A percentile compares a stretch with the other conserved stretches of the same genome.
These are phyloP conservation scores for Phaseolus lunatus DNA, from an alignment of 306 rosid genomes.

Conservation along the genomic window DNA sequence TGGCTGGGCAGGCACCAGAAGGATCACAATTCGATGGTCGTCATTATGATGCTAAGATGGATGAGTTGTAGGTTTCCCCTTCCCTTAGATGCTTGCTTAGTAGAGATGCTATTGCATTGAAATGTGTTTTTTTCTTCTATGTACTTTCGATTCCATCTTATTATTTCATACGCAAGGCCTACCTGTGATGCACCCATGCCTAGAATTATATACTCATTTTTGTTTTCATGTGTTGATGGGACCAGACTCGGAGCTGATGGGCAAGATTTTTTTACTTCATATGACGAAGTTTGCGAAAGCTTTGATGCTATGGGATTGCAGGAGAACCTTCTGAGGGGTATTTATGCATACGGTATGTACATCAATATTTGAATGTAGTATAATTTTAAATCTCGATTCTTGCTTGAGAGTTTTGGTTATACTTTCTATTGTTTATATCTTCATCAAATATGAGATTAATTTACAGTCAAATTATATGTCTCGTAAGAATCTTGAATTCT, in stretches of 20 bases:
- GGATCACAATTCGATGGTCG: constrained; percentile 56
- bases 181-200: background rate
- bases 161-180: background rate
- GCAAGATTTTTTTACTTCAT: constrained; percentile 68
- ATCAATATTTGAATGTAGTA: background rate
- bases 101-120: constrained; percentile 14
- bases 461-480: background rate
- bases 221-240: constrained; percentile 44
- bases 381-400: background rate
- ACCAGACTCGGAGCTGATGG: constrained; percentile 66
- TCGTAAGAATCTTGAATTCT: background rate
- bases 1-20: constrained; percentile 67
- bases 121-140: background rate
- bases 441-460: background rate
- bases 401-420: background rate
- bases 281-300: constrained; percentile 75
- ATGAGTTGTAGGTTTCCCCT: constrained; percentile 59
- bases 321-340: constrained; percentile 80
- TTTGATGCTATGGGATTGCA: constrained; percentile 51
- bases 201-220: constrained; percentile 17
- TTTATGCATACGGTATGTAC: constrained; percentile 74
- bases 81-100: background rate
- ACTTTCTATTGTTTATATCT: background rate
- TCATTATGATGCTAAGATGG: constrained; percentile 67
- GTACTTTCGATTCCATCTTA: background rate